Percentiles rank a stretch among this genome's conserved stretches.
These are phyloP conservation scores for Talaromyces sp. DNA, from an alignment of 2,329 filamentous ascomycete genomes.

Conservation along the genomic window DNA sequence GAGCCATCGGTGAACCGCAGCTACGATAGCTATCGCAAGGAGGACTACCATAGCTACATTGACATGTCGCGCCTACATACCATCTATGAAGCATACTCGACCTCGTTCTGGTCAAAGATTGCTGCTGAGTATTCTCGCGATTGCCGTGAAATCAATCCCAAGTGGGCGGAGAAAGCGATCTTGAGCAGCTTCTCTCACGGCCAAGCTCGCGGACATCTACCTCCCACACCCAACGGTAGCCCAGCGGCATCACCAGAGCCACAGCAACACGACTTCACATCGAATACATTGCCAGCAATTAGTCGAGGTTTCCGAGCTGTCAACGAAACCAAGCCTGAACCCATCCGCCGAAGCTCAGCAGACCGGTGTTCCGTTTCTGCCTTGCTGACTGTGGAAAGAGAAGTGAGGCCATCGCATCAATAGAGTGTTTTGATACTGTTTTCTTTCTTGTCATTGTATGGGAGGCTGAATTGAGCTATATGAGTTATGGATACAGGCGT, in stretches of 20 bases:
- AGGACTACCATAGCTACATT: constrained; percentile 36
- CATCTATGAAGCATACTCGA: constrained; percentile 67
- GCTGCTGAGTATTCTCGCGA: constrained; percentile 61
- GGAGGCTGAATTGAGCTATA: neutral
- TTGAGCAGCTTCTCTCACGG: constrained; percentile 17
- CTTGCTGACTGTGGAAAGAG: constrained; percentile 21
- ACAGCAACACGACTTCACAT: constrained; percentile 12
- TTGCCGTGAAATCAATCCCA: constrained; percentile 15
- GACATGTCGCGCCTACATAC: constrained; percentile 65
- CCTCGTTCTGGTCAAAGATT: constrained; percentile 69
- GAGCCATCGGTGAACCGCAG: constrained; percentile 22
- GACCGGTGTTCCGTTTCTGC: constrained; percentile 26
- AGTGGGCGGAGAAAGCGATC: constrained; percentile 25
- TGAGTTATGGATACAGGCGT: neutral
- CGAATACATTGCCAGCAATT: neutral
- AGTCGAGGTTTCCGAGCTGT: constrained; percentile 21
- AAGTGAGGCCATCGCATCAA: constrained; percentile 19
- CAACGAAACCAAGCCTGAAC: constrained; percentile 13
- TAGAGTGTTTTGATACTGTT: neutral
- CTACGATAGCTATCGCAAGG: constrained; percentile 21
- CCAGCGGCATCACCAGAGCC: constrained; percentile 19
- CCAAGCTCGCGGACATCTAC: constrained; percentile 16
- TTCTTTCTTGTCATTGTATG: neutral
- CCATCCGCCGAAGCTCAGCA: constrained; percentile 17
- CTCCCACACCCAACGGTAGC: constrained; percentile 24